These are phyloP conservation scores for Hansenula lynferdii DNA, from an alignment of 1,139 yeast genomes.

Conservation along the genomic window DNA sequence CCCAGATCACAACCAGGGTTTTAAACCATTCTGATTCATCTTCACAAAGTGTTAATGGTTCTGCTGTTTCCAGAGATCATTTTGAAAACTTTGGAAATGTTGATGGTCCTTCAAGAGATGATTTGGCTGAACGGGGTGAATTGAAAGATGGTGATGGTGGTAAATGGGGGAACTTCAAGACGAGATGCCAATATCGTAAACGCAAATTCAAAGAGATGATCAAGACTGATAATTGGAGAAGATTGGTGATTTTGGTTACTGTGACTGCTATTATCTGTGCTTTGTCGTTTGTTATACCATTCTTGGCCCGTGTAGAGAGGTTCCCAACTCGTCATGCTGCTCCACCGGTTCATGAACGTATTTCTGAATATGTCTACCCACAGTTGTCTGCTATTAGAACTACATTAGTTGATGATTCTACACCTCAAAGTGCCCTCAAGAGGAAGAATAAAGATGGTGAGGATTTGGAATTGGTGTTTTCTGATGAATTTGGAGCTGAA, in stretches of 20 bases:
- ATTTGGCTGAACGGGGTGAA: not conserved
- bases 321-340: conserved; percentile 5
- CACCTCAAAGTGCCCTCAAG: conserved; percentile 39
- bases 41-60: not conserved
- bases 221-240: conserved; percentile 4
- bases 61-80: not conserved
- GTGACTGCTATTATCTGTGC: conserved; percentile 1
- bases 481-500: conserved; percentile 56
- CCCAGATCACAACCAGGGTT: not conserved
- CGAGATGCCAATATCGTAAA: conserved; percentile 1
- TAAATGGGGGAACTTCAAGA: not conserved
- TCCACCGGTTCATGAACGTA: conserved; percentile 28
- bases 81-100: not conserved
- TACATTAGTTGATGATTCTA: conserved; percentile 48
- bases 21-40: not conserved
- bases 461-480: conserved; percentile 47
- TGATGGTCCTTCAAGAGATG: not conserved
- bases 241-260: conserved; percentile 2
- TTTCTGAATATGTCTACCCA: conserved; percentile 48
- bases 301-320: conserved; percentile 11
- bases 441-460: conserved; percentile 40
- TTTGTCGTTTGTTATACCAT: conserved; percentile 14
- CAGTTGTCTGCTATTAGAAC: conserved; percentile 46
- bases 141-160: not conserved
- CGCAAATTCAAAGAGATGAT: not conserved